phyloP scores from a whole-genome alignment of 2,329 filamentous ascomycete genomes.

The Byssoonygena ceratinophila region DNA sequence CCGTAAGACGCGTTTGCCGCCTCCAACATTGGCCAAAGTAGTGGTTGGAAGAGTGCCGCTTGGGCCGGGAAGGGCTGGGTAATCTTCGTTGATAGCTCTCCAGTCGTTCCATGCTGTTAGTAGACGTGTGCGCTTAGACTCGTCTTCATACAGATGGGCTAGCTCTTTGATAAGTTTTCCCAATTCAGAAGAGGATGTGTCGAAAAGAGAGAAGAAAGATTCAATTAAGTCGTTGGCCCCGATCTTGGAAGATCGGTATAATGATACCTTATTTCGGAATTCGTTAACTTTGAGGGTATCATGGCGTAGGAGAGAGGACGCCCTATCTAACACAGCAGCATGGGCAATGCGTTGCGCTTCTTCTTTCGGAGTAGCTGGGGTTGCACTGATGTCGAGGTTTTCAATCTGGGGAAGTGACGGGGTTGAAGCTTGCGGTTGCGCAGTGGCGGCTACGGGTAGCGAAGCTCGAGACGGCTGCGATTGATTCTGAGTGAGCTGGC shows the following conservation, averaged over 20 bases:
- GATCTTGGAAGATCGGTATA: slow-evolving; percentile 60
- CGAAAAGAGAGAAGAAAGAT: slow-evolving; percentile 75
- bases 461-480: slow-evolving; percentile 39
- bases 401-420: slow-evolving; percentile 37
- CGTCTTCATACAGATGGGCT: slow-evolving; percentile 82
- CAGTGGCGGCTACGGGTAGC: slow-evolving; percentile 25
- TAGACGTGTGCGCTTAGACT: slow-evolving; percentile 59
- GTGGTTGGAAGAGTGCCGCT: slow-evolving; percentile 54
- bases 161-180: slow-evolving; percentile 86
- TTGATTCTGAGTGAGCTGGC: slow-evolving; percentile 56
- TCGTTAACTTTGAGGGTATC: slow-evolving; percentile 61
- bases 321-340: slow-evolving; percentile 73
- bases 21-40: slow-evolving; percentile 39
- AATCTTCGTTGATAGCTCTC: slow-evolving; percentile 92
- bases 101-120: slow-evolving; percentile 87
- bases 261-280: slow-evolving; percentile 71
- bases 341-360: slow-evolving; percentile 72
- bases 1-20: slow-evolving; percentile 51
- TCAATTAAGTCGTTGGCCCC: slow-evolving; percentile 71
- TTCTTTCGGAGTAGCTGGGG: slow-evolving; percentile 54
- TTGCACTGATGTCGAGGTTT: slow-evolving; percentile 41
- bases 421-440: slow-evolving; percentile 20
- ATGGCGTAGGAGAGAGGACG: slow-evolving; percentile 67
- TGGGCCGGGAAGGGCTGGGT: slow-evolving; percentile 72
- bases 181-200: slow-evolving; percentile 67